Percentiles rank a stretch among this genome's conserved stretches.
Conservation (phyloP, 1,139 yeast species). For the Pneumocystis sp. region DNA sequence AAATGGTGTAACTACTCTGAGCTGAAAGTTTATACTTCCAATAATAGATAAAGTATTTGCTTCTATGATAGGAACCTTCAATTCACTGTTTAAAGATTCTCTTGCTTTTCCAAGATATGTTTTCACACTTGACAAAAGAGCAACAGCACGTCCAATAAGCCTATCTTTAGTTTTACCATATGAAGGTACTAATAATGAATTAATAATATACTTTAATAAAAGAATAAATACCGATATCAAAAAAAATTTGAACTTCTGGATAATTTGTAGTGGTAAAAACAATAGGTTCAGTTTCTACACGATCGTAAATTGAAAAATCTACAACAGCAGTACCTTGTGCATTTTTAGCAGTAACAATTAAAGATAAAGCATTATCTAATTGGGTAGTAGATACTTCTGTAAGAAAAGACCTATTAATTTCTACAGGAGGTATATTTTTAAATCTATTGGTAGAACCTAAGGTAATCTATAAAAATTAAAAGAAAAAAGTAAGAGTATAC, state of each 20-base stretch:
- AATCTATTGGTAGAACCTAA: conserved; percentile 77
- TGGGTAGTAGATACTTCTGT: conserved; percentile 67
- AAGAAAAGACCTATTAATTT: conserved; percentile 57
- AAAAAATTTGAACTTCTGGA: conserved; percentile 44
- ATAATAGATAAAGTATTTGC: conserved; percentile 54
- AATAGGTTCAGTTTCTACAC: conserved; percentile 68
- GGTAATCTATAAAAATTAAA: conserved; percentile 26
- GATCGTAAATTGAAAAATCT: conserved; percentile 73
- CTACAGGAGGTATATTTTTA: conserved; percentile 44
- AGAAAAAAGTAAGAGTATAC: not conserved
- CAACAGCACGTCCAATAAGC: conserved; percentile 75
- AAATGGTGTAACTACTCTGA: conserved; percentile 58
- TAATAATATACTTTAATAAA: not conserved
- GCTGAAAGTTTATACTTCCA: conserved; percentile 67
- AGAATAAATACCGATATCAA: conserved; percentile 38
- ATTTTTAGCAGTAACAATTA: conserved; percentile 44
- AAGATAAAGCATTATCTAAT: conserved; percentile 73
- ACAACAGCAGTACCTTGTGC: conserved; percentile 48
- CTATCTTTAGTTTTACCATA: conserved; percentile 44
- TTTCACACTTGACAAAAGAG: conserved; percentile 47
- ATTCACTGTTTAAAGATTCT: conserved; percentile 49
- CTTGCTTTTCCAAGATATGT: conserved; percentile 58
- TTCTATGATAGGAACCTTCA: conserved; percentile 69
- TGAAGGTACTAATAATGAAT: conserved; percentile 47
- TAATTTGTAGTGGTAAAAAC: conserved; percentile 48